A percentile compares a stretch with the other conserved stretches of the same genome.
These are phyloP conservation scores for Ustilago cynodontis DNA, from an alignment of 1,284 basidiomycete genomes.

Conservation along the genomic window DNA sequence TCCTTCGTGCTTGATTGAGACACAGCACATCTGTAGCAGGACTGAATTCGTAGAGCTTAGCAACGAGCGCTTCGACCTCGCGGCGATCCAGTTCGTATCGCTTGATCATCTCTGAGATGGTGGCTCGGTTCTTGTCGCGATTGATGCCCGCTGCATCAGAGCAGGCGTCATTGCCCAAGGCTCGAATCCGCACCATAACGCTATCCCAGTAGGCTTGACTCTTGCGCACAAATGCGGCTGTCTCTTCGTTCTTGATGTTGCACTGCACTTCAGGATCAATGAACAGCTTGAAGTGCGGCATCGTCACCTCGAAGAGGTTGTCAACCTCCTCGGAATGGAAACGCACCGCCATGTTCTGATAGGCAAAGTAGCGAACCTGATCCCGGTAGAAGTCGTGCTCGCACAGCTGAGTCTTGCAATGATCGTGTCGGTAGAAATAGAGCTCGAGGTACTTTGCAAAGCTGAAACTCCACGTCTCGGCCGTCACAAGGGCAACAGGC, in stretches of 20 bases:
- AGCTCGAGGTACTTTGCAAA: slow-evolving; percentile 93
- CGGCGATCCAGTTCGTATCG: slow-evolving; percentile 67
- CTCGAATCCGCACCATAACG: slow-evolving; percentile 72
- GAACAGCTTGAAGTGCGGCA: slow-evolving; percentile 88
- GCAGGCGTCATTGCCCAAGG: slow-evolving; percentile 72
- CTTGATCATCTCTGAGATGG: slow-evolving; percentile 49
- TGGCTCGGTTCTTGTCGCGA: slow-evolving; percentile 46
- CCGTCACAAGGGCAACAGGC: slow-evolving; percentile 88
- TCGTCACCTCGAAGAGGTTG: slow-evolving; percentile 83
- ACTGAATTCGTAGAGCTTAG: slow-evolving; percentile 73
- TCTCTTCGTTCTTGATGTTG: slow-evolving; percentile 89
- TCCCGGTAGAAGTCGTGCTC: slow-evolving; percentile 94
- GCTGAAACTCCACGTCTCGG: slow-evolving; percentile 92
- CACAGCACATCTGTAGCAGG: slow-evolving; percentile 82
- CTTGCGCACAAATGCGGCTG: slow-evolving; percentile 80
- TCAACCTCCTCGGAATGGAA: slow-evolving; percentile 88
- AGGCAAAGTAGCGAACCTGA: slow-evolving; percentile 92
- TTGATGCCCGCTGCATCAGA: slow-evolving; percentile 51
- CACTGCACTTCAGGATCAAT: slow-evolving; percentile 87
- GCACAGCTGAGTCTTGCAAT: slow-evolving; percentile 82
- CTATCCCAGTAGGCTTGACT: slow-evolving; percentile 77
- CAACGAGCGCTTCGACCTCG: slow-evolving; percentile 81
- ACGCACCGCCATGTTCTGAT: slow-evolving; percentile 79
- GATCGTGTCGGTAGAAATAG: slow-evolving; percentile 87
- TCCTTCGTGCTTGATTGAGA: slow-evolving; percentile 86